Evolutionary conservation across 2,329 filamentous ascomycete genomes (phyloP).

Genomic region (Neofusicoccum cordaticola): DNA sequence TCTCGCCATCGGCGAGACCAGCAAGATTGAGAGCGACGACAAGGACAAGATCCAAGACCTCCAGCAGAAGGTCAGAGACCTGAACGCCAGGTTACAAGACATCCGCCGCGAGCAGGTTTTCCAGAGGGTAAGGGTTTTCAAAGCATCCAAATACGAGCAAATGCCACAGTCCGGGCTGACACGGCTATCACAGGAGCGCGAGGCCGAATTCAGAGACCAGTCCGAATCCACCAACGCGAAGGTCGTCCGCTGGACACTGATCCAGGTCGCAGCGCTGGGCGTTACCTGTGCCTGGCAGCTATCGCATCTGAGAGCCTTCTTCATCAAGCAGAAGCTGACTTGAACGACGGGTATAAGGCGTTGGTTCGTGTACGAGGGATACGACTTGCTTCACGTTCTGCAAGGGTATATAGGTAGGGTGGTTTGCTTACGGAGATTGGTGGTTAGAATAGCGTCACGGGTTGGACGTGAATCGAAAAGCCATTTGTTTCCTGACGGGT

Average conservation of each 20-base stretch:
- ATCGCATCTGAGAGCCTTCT: slow-evolving; percentile 92
- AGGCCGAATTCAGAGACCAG: slow-evolving; percentile 97
- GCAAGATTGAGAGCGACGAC: slow-evolving; percentile 87
- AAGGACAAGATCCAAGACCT: slow-evolving; percentile 92
- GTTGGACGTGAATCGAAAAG: not conserved
- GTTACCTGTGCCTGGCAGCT: slow-evolving; percentile 95
- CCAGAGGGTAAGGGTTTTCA: slow-evolving; percentile 64
- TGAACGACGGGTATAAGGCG: slow-evolving; percentile 44
- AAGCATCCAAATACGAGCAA: too few relatives aligned
- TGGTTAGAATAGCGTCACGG: not conserved
- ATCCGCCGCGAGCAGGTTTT: slow-evolving; percentile 94
- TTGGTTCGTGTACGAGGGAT: not conserved
- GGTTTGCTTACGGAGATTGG: not conserved
- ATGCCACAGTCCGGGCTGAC: not conserved
- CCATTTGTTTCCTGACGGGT: not conserved
- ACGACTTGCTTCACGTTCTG: slow-evolving; percentile 1
- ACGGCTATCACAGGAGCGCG: slow-evolving; percentile 68
- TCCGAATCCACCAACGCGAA: slow-evolving; percentile 89
- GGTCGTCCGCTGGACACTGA: slow-evolving; percentile 89
- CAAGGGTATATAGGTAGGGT: not conserved
- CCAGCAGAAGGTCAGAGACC: slow-evolving; percentile 79
- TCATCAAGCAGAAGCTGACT: slow-evolving; percentile 99
- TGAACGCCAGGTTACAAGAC: slow-evolving; percentile 83
- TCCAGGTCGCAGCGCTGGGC: slow-evolving; percentile 81
- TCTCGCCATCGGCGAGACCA: slow-evolving; percentile 90